Percentiles rank a stretch among this genome's conserved stretches.
These are phyloP conservation scores for grape (Vitis vinifera) DNA, from an alignment of 164 flowering plant species.

Conservation along the genomic window DNA sequence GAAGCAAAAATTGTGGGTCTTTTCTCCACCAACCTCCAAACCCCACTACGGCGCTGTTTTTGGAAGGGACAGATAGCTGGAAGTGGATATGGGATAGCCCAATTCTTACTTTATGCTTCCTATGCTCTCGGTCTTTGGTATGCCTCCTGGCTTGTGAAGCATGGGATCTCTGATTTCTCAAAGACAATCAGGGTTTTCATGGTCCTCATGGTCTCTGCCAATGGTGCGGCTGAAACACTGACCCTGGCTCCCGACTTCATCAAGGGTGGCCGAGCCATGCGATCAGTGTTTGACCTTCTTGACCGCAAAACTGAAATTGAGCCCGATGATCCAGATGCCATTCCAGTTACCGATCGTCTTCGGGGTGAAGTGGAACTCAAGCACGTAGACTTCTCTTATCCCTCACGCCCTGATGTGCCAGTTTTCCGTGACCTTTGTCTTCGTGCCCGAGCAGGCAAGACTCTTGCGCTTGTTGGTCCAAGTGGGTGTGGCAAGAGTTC, in stretches of 20 bases:
- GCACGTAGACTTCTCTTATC: slow-evolving; percentile 90
- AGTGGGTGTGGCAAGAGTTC: slow-evolving; percentile 98
- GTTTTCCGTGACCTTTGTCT: slow-evolving; percentile 78
- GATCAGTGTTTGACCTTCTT: slow-evolving; percentile 89
- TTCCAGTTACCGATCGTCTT: slow-evolving; percentile 64
- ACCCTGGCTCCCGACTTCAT: slow-evolving; percentile 97
- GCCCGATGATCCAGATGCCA: slow-evolving; percentile 80
- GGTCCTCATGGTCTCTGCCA: slow-evolving; percentile 99
- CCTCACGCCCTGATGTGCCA: slow-evolving; percentile 76
- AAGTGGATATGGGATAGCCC: slow-evolving; percentile 87
- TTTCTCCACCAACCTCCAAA: slow-evolving; percentile 59
- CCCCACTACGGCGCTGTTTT: slow-evolving; percentile 75
- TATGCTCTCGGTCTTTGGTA: slow-evolving; percentile 97
- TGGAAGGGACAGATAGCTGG: slow-evolving; percentile 99
- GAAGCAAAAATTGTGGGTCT: slow-evolving; percentile 76
- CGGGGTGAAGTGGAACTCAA: slow-evolving; percentile 91
- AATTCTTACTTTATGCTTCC: slow-evolving; percentile 85
- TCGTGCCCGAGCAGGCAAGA: slow-evolving; percentile 89
- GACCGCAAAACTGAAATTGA: slow-evolving; percentile 93
- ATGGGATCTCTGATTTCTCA: slow-evolving; percentile 95
- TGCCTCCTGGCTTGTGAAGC: slow-evolving; percentile 96
- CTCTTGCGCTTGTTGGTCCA: slow-evolving; percentile 95
- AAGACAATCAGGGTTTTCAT: slow-evolving; percentile 93
- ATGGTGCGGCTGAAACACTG: slow-evolving; percentile 98
- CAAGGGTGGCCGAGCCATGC: slow-evolving; percentile 94